These are phyloP conservation scores for Curvularia eragrostidis DNA, from an alignment of 2,329 filamentous ascomycete species.

Conservation along the genomic window DNA sequence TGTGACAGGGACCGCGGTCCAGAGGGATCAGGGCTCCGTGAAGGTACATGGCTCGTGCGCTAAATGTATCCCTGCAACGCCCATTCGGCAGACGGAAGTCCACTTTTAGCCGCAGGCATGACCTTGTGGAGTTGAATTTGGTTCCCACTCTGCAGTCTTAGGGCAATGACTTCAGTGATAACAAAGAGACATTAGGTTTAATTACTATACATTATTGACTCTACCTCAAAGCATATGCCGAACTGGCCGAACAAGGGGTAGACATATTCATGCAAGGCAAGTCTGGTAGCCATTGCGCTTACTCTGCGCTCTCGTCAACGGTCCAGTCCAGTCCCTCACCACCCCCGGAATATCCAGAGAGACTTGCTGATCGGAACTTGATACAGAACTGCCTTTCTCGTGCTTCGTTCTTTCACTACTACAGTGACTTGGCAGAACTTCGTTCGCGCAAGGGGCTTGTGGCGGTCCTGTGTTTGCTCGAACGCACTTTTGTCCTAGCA, in stretches of 20 bases:
- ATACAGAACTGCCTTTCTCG: not conserved
- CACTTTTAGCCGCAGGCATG: slow-evolving; percentile 21
- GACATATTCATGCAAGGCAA: not conserved
- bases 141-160: not conserved
- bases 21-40: slow-evolving; percentile 5
- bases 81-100: slow-evolving; percentile 11
- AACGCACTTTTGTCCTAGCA: too few relatives aligned
- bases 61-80: slow-evolving; percentile 11
- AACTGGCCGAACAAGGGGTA: not conserved
- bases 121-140: not conserved
- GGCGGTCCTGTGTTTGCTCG: too few relatives aligned
- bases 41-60: slow-evolving; percentile 12
- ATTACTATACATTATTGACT: not conserved
- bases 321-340: slow-evolving; percentile 18
- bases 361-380: slow-evolving; percentile 9
- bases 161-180: not conserved
- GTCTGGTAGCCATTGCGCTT: not conserved
- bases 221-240: not conserved
- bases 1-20: slow-evolving; percentile 6
- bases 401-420: not conserved
- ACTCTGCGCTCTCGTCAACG: slow-evolving; percentile 29
- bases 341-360: slow-evolving; percentile 4
- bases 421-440: too few relatives aligned
- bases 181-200: not conserved
- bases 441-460: too few relatives aligned